Evolutionary conservation across 2,329 filamentous ascomycete species (phyloP).

Genomic region (Exophiala dermatitidis): DNA sequence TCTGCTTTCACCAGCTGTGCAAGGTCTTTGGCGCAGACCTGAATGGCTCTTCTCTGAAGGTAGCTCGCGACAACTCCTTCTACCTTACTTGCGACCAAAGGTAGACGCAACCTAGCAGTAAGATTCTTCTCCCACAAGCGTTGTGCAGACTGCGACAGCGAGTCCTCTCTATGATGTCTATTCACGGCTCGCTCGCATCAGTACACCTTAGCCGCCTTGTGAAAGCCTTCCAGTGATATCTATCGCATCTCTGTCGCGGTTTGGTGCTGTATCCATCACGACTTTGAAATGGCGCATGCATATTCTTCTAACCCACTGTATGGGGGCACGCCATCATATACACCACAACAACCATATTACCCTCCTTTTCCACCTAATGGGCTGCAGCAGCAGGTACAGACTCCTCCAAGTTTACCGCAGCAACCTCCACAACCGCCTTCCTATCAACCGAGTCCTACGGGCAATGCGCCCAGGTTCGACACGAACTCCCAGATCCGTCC

Average conservation of each 20-base stretch:
- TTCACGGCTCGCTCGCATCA: slow-evolving; percentile 6
- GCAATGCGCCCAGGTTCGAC: slow-evolving; percentile 17
- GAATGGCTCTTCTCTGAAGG: not conserved
- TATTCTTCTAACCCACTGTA: slow-evolving; percentile 33
- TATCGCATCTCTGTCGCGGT: slow-evolving; percentile 3
- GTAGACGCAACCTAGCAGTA: slow-evolving; percentile 10
- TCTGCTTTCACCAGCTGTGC: not conserved
- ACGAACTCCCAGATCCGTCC: slow-evolving; percentile 21
- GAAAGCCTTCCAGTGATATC: slow-evolving; percentile 6
- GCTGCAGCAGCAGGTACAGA: slow-evolving; percentile 26
- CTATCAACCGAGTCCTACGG: slow-evolving; percentile 12
- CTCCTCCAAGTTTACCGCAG: slow-evolving; percentile 16
- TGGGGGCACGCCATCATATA: slow-evolving; percentile 27
- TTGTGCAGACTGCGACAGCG: slow-evolving; percentile 5
- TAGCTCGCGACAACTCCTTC: not conserved
- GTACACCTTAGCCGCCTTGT: slow-evolving; percentile 9
- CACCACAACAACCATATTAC: slow-evolving; percentile 28
- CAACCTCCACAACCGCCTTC: slow-evolving; percentile 7
- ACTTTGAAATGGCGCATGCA: slow-evolving; percentile 30
- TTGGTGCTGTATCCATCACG: slow-evolving; percentile 19
- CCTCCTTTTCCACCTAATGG: slow-evolving; percentile 24
- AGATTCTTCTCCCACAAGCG: slow-evolving; percentile 1
- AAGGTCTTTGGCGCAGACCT: not conserved
- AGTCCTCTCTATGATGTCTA: slow-evolving; percentile 15
- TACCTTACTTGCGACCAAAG: not conserved